Percentiles rank a stretch among this genome's conserved stretches.
Conservation (phyloP, 768 basidiomycete species). For the Clitopilus passeckerianus region DNA sequence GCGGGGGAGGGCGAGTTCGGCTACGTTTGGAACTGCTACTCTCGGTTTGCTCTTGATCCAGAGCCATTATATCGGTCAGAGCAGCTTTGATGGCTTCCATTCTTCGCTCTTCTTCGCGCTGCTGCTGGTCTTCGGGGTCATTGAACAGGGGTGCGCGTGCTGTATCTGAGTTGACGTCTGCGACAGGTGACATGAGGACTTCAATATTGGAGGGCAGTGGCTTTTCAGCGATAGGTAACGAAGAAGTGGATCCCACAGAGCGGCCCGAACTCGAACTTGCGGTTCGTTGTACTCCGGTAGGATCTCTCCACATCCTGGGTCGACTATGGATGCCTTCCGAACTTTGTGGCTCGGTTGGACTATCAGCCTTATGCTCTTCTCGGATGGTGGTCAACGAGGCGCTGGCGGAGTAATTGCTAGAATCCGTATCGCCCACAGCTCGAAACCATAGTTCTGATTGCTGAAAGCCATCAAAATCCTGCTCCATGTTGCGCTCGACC, state of each 20-base stretch:
- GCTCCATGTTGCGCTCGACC: conserved; percentile 85
- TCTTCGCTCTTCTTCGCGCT: conserved; percentile 70
- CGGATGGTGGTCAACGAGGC: not conserved
- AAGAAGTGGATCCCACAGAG: conserved; percentile 22
- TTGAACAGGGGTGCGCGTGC: conserved; percentile 75
- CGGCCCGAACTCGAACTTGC: conserved; percentile 33
- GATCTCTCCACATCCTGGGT: conserved; percentile 4
- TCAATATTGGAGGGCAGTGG: conserved; percentile 60
- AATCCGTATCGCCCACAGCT: conserved; percentile 66
- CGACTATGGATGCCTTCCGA: conserved; percentile 10
- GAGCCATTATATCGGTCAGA: conserved; percentile 90
- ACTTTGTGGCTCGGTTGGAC: conserved; percentile 3
- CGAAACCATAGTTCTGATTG: conserved; percentile 91
- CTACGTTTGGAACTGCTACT: conserved; percentile 1
- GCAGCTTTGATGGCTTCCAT: conserved; percentile 98
- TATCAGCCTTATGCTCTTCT: not conserved
- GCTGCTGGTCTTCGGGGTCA: conserved; percentile 68
- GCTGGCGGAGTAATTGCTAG: not conserved
- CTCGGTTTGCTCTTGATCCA: conserved; percentile 53
- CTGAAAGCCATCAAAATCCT: conserved; percentile 87
- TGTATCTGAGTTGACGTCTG: conserved; percentile 45
- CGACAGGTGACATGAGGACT: conserved; percentile 73
- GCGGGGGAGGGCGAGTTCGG: not conserved
- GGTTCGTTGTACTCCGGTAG: conserved; percentile 33
- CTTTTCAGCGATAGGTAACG: conserved; percentile 15